Conservation (phyloP, 2,329 filamentous ascomycete genomes). For the Mollisiaceae sp. region DNA sequence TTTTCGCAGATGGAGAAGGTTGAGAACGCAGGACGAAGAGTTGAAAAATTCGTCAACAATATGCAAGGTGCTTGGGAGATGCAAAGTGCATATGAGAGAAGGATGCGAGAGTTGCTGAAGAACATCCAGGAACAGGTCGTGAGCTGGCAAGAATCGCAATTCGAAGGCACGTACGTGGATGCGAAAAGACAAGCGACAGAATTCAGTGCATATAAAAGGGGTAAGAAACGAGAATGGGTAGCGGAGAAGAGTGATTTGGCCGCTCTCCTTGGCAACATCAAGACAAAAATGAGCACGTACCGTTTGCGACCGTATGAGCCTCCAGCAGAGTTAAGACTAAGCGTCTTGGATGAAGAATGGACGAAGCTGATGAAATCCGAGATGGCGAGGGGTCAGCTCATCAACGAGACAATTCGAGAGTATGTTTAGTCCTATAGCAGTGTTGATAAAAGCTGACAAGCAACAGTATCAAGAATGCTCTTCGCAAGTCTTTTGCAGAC, state of each 20-base stretch:
- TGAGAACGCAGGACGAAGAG: slow-evolving; percentile 92
- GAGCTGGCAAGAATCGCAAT: slow-evolving; percentile 78
- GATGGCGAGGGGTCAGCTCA: slow-evolving; percentile 86
- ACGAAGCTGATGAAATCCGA: slow-evolving; percentile 78
- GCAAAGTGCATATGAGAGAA: slow-evolving; percentile 93
- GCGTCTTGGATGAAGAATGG: slow-evolving; percentile 86
- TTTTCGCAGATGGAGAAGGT: slow-evolving; percentile 99
- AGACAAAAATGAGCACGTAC: slow-evolving; percentile 97
- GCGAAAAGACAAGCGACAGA: slow-evolving; percentile 84
- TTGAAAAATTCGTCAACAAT: slow-evolving; percentile 98
- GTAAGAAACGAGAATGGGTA: slow-evolving; percentile 92
- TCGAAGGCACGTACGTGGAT: slow-evolving; percentile 90
- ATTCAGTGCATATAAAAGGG: slow-evolving; percentile 89
- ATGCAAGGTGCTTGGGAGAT: slow-evolving; percentile 99
- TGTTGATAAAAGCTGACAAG: slow-evolving; percentile 40
- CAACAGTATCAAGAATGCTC: slow-evolving; percentile 85
- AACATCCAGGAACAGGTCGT: slow-evolving; percentile 75
- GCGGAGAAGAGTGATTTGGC: slow-evolving; percentile 96
- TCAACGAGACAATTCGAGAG: slow-evolving; percentile 98
- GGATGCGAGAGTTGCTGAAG: slow-evolving; percentile 82
- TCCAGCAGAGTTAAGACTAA: slow-evolving; percentile 79
- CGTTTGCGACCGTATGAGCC: slow-evolving; percentile 89
- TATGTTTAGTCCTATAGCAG: slow-evolving; percentile 48
- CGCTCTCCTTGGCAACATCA: slow-evolving; percentile 94
- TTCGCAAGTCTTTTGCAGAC: slow-evolving; percentile 92